Evolutionary conservation across 345 rosid species (phyloP).

Genomic region (Excoecaria agallocha): DNA sequence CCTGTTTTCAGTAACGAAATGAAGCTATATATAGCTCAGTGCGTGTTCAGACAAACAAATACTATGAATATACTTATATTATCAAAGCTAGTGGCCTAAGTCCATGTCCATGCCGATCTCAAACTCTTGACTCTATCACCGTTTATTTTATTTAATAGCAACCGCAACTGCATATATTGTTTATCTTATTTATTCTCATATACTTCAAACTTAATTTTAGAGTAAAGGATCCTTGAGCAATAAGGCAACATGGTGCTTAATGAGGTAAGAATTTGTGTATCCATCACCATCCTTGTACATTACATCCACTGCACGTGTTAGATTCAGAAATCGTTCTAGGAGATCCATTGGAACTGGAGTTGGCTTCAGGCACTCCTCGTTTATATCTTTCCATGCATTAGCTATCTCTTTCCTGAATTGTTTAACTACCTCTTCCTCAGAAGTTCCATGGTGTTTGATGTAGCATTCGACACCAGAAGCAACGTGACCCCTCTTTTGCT

Average conservation of each 20-base stretch:
- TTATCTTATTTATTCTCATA: too few species aligned
- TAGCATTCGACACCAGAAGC: slow-evolving; percentile 16
- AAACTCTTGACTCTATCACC: too few species aligned
- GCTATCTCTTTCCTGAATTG: background rate
- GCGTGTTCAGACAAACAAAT: too few species aligned
- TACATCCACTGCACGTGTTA: slow-evolving; percentile 1
- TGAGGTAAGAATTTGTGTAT: background rate
- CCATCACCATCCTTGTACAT: slow-evolving; percentile 12
- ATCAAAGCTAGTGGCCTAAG: too few species aligned
- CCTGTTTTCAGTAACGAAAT: too few species aligned
- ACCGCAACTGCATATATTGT: too few species aligned
- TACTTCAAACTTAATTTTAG: too few species aligned
- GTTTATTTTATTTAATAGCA: too few species aligned
- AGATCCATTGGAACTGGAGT: background rate
- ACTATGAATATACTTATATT: too few species aligned
- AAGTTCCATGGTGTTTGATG: slow-evolving; percentile 10
- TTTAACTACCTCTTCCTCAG: background rate
- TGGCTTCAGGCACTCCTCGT: slow-evolving; percentile 5
- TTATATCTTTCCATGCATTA: slow-evolving; percentile 18
- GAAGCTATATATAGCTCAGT: too few species aligned
- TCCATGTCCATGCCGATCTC: too few species aligned
- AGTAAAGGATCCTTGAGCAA: background rate
- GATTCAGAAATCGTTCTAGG: background rate
- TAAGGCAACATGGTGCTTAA: background rate
- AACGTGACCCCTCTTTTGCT: slow-evolving; percentile 13